Conservation (phyloP, 331 rosid genomes). For the Stylosanthes scabra region DNA sequence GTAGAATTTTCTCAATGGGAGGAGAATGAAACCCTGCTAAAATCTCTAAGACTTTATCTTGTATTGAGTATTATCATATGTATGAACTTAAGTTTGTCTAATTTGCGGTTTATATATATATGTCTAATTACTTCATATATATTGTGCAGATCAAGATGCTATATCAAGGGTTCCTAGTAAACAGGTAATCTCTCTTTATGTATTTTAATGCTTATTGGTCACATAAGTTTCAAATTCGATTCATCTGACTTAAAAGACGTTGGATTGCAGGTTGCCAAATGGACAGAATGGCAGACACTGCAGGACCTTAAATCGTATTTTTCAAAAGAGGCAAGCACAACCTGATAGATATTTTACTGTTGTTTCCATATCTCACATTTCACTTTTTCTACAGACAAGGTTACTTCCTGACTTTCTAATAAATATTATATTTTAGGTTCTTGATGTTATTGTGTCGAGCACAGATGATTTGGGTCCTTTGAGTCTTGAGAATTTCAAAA, state of each 20-base stretch:
- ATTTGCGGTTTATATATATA: background rate
- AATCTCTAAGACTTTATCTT: constrained; percentile 22
- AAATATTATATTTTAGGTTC: constrained; percentile 56
- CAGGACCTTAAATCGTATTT: constrained; percentile 64
- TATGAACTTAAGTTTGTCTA: constrained; percentile 25
- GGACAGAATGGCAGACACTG: constrained; percentile 65
- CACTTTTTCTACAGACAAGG: constrained; percentile 18
- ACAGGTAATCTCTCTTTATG: constrained; percentile 52
- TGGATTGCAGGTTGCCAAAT: constrained; percentile 58
- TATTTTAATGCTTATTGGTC: constrained; percentile 20
- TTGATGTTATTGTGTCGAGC: constrained; percentile 73
- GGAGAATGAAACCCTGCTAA: background rate
- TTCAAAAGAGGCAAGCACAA: constrained; percentile 68
- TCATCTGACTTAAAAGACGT: constrained; percentile 22
- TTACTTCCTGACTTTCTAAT: constrained; percentile 41
- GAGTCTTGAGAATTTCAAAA: constrained; percentile 66
- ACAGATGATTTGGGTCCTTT: constrained; percentile 72
- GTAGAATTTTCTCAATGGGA: background rate
- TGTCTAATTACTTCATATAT: constrained; percentile 33
- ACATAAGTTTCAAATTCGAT: constrained; percentile 26
- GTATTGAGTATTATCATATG: background rate
- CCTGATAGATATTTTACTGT: constrained; percentile 19
- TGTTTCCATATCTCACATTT: constrained; percentile 12
- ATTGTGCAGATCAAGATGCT: constrained; percentile 63
- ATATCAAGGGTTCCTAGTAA: constrained; percentile 43